Evolutionary conservation across 2,329 filamentous ascomycete species (phyloP), one percentile per base, ranked within the genome.

Genomic region (Aspergillus spinulosporus): DNA sequence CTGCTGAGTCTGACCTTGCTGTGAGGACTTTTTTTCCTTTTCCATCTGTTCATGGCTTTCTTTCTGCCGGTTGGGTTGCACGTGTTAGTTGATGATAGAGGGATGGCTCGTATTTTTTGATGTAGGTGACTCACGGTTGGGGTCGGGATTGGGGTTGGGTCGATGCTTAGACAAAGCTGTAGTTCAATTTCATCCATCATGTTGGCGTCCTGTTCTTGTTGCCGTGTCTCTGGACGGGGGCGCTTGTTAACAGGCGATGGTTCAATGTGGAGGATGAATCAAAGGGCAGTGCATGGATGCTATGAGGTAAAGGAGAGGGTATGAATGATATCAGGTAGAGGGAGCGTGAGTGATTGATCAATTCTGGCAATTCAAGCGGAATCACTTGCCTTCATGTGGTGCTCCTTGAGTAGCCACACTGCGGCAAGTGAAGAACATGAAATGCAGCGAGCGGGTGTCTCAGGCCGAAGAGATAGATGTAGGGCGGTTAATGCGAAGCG

Each of bases 151-250:
- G 57, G 31, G 11, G 63, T 57, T 31, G 12, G 37, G 9, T 12
- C 44, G 5, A 65, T 53, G 26, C 57, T 26, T 1, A 62, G 52
- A 45, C 62, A 65, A 12, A 65, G 57, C 48, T 64, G 58, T 11
- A 65, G 54, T n/a, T 65, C 63, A 12, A 59, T 54, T n/a, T 54
- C 54, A 14, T 62, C 63, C 60, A 64, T 64, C 51, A 60, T 62
- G 4, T 39, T 51, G 49, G 9, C 5, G 14, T 29, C 34, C 37
- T 54, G 34, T 8, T 12, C 32, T 28, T 14, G 4, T 26, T 8
- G 6, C 12, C 4, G 2, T 3, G 11, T 5, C n/a, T 39, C 36
- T 39, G 36, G 26, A 28, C 26, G 26, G 26, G 4, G 26, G 26
- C 4, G 26, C 26, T 28, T 28, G 26, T 28, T 28, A 28, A 28